phyloP scores from a whole-genome alignment of 306 rosid species.

The Quercus rubra region DNA sequence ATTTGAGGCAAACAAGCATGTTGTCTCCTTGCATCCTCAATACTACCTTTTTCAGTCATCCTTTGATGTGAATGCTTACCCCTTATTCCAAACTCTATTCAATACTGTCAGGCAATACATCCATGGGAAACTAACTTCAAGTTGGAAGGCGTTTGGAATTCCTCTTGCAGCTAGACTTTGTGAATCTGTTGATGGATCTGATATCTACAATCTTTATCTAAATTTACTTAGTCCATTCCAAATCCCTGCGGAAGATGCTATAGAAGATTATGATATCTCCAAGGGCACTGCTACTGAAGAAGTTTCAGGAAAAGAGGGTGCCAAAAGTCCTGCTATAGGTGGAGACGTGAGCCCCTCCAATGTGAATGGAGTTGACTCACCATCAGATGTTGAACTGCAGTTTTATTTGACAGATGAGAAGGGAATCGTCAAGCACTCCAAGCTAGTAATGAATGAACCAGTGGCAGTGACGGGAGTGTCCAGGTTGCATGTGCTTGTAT shows the following conservation, averaged over 20 bases:
- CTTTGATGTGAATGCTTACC: slow-evolving; percentile 14
- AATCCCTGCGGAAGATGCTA: slow-evolving; percentile 37
- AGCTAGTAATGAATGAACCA: slow-evolving; percentile 55
- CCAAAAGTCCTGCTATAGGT: slow-evolving; percentile 22
- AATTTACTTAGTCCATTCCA: slow-evolving; percentile 63
- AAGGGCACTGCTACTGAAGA: slow-evolving; percentile 40
- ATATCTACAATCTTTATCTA: slow-evolving; percentile 58
- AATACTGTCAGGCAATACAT: slow-evolving; percentile 60
- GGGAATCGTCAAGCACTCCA: slow-evolving; percentile 52
- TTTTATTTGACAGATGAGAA: slow-evolving; percentile 78
- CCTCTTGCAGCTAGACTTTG: slow-evolving; percentile 64
- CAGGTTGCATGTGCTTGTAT: slow-evolving; percentile 61
- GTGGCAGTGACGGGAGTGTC: slow-evolving; percentile 39
- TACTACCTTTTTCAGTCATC: slow-evolving; percentile 10
- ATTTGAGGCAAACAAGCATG: background rate
- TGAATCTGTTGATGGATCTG: slow-evolving; percentile 55
- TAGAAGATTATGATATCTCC: slow-evolving; percentile 36
- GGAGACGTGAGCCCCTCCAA: slow-evolving; percentile 25
- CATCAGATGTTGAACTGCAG: slow-evolving; percentile 49
- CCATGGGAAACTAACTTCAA: slow-evolving; percentile 57
- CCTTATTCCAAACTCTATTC: slow-evolving; percentile 23
- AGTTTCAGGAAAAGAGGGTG: slow-evolving; percentile 34
- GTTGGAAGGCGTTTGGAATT: slow-evolving; percentile 88
- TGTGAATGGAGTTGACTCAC: slow-evolving; percentile 37
- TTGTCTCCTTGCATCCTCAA: slow-evolving; percentile 3